Base-by-base conservation (phyloP, 108 stramenopile species). In the Cyclostephanos invisitatus region DNA sequence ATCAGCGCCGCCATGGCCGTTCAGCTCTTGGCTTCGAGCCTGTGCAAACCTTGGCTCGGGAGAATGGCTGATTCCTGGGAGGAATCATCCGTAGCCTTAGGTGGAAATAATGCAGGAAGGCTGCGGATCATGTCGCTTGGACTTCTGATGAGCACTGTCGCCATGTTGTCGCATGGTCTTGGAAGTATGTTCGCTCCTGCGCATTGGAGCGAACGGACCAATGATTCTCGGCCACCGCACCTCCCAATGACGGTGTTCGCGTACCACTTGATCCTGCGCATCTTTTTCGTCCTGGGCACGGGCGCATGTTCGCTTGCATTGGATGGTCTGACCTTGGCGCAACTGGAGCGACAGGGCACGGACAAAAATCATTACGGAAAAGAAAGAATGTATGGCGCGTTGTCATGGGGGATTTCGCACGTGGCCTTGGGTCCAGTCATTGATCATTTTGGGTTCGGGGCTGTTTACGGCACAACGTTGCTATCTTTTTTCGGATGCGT, bases 271-370 rank as follows among this genome's bases (percentile, higher is more conserved):
- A 15, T 75, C 14, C 25, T 83, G 10, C 62, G 83, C 4, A 54
- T 62, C 22, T 0, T 83, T 1, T 80, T 51, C 62, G 74, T 79
- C 22, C 18, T 74, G 24, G 83, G 78, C 12, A 54, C 48, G 4
- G 55, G 72, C 21, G 74, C 74, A 14, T 72, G 69, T 17, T 17
- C 20, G 0, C 83, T 79, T 14, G 83, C 79, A 9, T 49, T 83
- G 55, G 71, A 83, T 54, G 83, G 83, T n/a, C 51, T 83, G 48
- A 80, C 83, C 22, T 71, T 83, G 68, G 78, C 79, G n/a, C 74
- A 67, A 70, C 63, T 83, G 27, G 58, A 83, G 48, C 28, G 44
- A 51, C 78, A 83, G 11, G 78, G 78, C 7, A 67, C 64, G 28
- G 66, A 73, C 55, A 47, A 66, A 29, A 37, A 68, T 46, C 46